These are phyloP conservation scores for Aspergillus thermomutatus DNA, from an alignment of 2,329 filamentous ascomycete species.

Conservation along the genomic window DNA sequence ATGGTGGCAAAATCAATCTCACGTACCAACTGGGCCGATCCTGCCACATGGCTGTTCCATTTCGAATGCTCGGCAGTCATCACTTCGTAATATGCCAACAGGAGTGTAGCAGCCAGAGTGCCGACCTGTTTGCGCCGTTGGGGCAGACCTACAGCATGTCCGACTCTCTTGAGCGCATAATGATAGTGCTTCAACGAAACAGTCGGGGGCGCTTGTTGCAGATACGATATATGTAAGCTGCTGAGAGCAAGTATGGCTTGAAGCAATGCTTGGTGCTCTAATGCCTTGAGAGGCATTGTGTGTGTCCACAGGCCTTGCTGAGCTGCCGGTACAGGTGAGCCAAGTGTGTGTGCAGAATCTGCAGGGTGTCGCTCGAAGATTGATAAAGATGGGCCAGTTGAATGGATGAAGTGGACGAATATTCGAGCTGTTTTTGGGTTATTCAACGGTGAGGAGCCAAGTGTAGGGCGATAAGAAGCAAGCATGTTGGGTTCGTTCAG, in stretches of 20 bases:
- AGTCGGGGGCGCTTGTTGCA: conserved; percentile 70
- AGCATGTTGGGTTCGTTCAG: conserved; percentile 50
- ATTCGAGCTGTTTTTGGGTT: conserved; percentile 76
- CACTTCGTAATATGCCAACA: conserved; percentile 90
- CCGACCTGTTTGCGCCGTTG: conserved; percentile 69
- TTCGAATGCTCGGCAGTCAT: conserved; percentile 92
- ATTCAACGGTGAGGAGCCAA: conserved; percentile 68
- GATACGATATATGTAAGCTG: conserved; percentile 81
- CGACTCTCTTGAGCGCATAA: conserved; percentile 73
- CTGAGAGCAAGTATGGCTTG: conserved; percentile 87
- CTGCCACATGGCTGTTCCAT: conserved; percentile 90
- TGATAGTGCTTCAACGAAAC: conserved; percentile 91
- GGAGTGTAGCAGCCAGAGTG: conserved; percentile 80
- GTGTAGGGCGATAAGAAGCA: conserved; percentile 64
- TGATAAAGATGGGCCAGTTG: conserved; percentile 81
- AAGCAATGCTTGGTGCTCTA: conserved; percentile 80
- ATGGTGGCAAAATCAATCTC: conserved; percentile 77
- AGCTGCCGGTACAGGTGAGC: conserved; percentile 58
- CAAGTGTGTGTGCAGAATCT: conserved; percentile 67
- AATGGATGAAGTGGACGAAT: conserved; percentile 88
- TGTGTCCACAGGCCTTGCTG: conserved; percentile 64
- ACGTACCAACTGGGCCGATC: conserved; percentile 74
- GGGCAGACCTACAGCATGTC: conserved; percentile 68
- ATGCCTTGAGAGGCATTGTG: conserved; percentile 76
- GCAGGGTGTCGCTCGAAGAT: conserved; percentile 80